Conservation (phyloP, 192 early-diverging fungal species). For the Gryganskiella cystojenkinii region DNA sequence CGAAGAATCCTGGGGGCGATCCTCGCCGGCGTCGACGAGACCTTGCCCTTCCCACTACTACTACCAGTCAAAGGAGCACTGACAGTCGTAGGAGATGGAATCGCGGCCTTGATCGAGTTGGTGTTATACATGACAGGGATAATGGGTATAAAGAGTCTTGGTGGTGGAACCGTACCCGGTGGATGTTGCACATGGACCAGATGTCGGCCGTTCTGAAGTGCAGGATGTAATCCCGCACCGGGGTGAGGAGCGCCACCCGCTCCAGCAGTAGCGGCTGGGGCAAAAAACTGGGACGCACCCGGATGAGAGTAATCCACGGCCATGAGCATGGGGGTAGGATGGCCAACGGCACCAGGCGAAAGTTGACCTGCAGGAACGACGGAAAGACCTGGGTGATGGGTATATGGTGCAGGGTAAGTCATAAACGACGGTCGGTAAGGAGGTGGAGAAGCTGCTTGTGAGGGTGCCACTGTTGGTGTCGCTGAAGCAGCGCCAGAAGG, state of each 20-base stretch:
- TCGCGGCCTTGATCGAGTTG: neutral
- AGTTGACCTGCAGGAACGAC: neutral
- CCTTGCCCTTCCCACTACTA: constrained; percentile 2
- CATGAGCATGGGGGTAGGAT: constrained; percentile 39
- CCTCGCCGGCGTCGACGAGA: constrained; percentile 25
- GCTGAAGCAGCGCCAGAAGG: neutral
- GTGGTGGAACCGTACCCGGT: neutral
- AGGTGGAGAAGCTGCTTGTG: constrained; percentile 25
- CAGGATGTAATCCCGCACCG: constrained; percentile 10
- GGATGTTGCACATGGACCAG: neutral
- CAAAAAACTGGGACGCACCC: neutral
- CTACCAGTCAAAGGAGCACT: neutral
- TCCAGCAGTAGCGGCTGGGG: constrained; percentile 6
- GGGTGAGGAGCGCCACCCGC: constrained; percentile 4
- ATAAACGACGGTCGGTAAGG: constrained; percentile 45
- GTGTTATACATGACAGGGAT: constrained; percentile 53
- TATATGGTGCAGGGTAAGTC: constrained; percentile 31
- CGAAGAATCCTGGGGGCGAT: constrained; percentile 33
- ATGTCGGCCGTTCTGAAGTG: neutral
- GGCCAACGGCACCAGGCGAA: constrained; percentile 4
- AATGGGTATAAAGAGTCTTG: constrained; percentile 46
- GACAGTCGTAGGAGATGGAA: neutral
- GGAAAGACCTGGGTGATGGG: neutral
- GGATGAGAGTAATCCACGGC: constrained; percentile 43
- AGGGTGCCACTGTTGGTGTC: neutral